Base-by-base conservation (phyloP, 257 asterid genomes). In the Solanum chilense region DNA sequence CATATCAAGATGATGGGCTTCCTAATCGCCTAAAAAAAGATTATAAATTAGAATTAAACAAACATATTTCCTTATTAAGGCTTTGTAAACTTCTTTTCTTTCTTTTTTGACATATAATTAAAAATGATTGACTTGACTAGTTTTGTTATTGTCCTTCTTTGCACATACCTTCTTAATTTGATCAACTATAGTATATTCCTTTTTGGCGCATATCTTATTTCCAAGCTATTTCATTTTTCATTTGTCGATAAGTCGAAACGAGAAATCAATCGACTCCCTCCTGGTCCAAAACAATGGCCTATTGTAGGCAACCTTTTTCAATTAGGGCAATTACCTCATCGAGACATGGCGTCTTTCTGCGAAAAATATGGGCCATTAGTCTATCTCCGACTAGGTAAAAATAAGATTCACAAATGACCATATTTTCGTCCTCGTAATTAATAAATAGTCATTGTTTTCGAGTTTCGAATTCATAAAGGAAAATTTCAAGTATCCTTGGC, bases 201-300 rank as follows among this genome's bases (percentile, higher is more conserved):
- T 29, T 5, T 80, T 47, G 58, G 85, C 23, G 85, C 42, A 29
- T 80, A 80, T 47, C 68, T 80, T 80, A n/a, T 80, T 80, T 47
- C 85, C 85, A 47, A 80, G 29, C 68, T 80, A 29, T 29, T 80
- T 27, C 85, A 80, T 5, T 80, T 47, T 87, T 23, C 15, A 18
- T 11, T 74, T 64, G 8, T 85, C 91, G 88, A 82, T 9, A 84
- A 18, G 31, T 41, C 84, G 7, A 23, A 88, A 33, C 25, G 29
- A 11, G 69, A 37, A 25, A 41, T 42, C 21, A 42, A 23, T 58
- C 70, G 29, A 23, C 96, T 95, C 2, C 99, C 99, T 2, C 99
- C 98, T 1, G 98, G 98, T 49, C 98, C 98, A 6, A 92, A 91
- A 20, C 80, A 90, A 20, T 97, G 96, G 98, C 99, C 98, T n/a